A percentile compares a stretch with the other conserved stretches of the same genome.
Conservation (phyloP, 306 rosid species). For the Fagus crenata region DNA sequence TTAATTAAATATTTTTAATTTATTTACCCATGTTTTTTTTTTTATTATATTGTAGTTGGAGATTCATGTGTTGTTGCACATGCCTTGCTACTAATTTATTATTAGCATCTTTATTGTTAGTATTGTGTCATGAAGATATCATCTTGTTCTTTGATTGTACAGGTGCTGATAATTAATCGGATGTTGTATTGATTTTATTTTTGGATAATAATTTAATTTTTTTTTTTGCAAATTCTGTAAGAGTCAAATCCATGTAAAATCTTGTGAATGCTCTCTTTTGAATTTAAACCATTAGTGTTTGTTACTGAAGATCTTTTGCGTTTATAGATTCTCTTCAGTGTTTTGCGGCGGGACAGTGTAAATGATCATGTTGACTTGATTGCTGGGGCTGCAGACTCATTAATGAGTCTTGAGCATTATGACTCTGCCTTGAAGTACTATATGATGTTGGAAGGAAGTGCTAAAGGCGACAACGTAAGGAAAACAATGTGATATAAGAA, state of each 20-base stretch:
- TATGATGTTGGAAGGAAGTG: conserved; percentile 55
- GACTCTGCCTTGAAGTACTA: conserved; percentile 66
- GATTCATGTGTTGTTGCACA: neutral
- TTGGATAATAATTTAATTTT: neutral
- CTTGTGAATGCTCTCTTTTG: neutral
- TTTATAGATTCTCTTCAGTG: conserved; percentile 52
- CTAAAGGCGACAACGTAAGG: conserved; percentile 52
- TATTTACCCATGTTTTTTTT: neutral
- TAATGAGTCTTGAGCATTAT: conserved; percentile 63
- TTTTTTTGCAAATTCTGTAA: neutral
- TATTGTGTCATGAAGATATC: neutral
- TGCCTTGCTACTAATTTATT: neutral
- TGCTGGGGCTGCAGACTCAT: conserved; percentile 62
- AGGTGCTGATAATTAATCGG: neutral
- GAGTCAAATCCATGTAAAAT: neutral
- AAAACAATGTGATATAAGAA: conserved; percentile 16
- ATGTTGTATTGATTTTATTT: neutral
- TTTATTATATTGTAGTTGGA: neutral
- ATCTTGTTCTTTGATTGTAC: neutral
- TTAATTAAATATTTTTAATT: neutral
- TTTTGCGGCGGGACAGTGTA: conserved; percentile 53
- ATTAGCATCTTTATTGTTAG: too few relatives aligned
- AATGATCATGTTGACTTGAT: conserved; percentile 47
- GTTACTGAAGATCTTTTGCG: conserved; percentile 26
- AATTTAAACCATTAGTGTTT: conserved; percentile 23